Evolutionary conservation across 176 grass and related monocot genomes (phyloP).

Genomic region (Oryza glumipatula): DNA sequence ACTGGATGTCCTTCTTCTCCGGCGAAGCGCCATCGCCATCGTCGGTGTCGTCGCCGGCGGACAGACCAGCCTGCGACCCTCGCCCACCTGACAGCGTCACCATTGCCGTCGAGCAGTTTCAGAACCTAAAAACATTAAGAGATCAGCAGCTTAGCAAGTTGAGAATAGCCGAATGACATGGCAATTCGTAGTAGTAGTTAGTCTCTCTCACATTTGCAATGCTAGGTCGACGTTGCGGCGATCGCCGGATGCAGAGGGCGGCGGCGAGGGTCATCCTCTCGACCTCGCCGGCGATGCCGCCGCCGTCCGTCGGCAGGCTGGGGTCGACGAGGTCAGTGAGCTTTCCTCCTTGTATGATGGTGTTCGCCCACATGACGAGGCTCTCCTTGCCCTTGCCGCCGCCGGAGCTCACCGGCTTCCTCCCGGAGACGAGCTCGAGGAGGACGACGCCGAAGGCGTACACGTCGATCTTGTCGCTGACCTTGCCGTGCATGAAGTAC

Average conservation of each 20-base stretch:
- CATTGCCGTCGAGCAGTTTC: conserved; percentile 66
- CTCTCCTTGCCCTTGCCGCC: conserved; percentile 72
- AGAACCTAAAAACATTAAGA: conserved; percentile 47
- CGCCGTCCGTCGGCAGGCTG: conserved; percentile 15
- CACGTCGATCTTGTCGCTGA: conserved; percentile 89
- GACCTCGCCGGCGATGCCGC: conserved; percentile 24
- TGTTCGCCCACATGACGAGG: conserved; percentile 85
- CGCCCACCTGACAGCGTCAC: conserved; percentile 57
- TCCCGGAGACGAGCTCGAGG: conserved; percentile 89
- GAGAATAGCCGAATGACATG: neutral
- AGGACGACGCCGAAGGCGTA: conserved; percentile 93
- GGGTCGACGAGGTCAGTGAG: conserved; percentile 64
- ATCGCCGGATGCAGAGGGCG: conserved; percentile 70
- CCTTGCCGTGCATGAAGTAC: conserved; percentile 96
- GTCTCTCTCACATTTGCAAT: conserved; percentile 45
- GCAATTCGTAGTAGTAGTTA: no score
- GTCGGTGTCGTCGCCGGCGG: neutral
- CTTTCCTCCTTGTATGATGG: conserved; percentile 57
- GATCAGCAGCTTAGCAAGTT: neutral
- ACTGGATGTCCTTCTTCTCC: conserved; percentile 63
- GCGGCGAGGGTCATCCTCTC: conserved; percentile 78
- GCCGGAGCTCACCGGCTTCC: conserved; percentile 73
- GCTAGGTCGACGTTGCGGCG: conserved; percentile 56
- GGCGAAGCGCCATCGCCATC: neutral
- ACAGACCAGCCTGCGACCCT: conserved; percentile 41